Percentiles rank a stretch among this genome's conserved stretches.
phyloP scores from a whole-genome alignment of 176 grass and related monocot species.

The Cocos nucifera region DNA sequence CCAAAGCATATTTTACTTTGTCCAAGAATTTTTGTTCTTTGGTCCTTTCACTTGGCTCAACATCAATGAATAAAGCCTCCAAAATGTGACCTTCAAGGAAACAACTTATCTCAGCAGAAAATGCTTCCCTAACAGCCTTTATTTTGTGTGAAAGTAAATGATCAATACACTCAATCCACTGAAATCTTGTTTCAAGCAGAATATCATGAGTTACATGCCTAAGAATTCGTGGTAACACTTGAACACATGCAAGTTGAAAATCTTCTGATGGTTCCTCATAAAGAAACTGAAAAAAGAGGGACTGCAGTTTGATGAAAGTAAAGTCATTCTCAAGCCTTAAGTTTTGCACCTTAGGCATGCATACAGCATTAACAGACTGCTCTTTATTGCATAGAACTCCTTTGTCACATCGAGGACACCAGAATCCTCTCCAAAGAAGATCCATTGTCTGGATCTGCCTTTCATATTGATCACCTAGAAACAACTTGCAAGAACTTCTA shows the following conservation, averaged over 20 bases:
- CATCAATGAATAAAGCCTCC: slow-evolving; percentile 59
- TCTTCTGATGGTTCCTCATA: slow-evolving; percentile 51
- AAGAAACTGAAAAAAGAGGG: slow-evolving; percentile 72
- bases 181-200: slow-evolving; percentile 47
- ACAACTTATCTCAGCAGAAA: slow-evolving; percentile 62
- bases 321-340: slow-evolving; percentile 24
- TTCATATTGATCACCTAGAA: slow-evolving; percentile 40
- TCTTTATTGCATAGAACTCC: slow-evolving; percentile 33
- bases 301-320: slow-evolving; percentile 36
- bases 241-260: slow-evolving; percentile 43
- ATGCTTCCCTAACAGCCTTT: slow-evolving; percentile 74
- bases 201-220: slow-evolving; percentile 42
- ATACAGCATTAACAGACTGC: slow-evolving; percentile 31
- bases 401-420: slow-evolving; percentile 56
- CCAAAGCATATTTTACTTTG: slow-evolving; percentile 58
- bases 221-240: slow-evolving; percentile 75
- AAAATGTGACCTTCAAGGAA: slow-evolving; percentile 59
- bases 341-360: slow-evolving; percentile 33
- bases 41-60: slow-evolving; percentile 21
- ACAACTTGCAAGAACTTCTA: slow-evolving; percentile 42
- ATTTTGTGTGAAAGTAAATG: slow-evolving; percentile 63
- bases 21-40: slow-evolving; percentile 57
- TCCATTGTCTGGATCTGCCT: slow-evolving; percentile 45
- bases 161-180: slow-evolving; percentile 65
- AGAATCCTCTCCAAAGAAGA: slow-evolving; percentile 82